phyloP scores from a whole-genome alignment of 805 yeast genomes.

The Millerago galiae region DNA sequence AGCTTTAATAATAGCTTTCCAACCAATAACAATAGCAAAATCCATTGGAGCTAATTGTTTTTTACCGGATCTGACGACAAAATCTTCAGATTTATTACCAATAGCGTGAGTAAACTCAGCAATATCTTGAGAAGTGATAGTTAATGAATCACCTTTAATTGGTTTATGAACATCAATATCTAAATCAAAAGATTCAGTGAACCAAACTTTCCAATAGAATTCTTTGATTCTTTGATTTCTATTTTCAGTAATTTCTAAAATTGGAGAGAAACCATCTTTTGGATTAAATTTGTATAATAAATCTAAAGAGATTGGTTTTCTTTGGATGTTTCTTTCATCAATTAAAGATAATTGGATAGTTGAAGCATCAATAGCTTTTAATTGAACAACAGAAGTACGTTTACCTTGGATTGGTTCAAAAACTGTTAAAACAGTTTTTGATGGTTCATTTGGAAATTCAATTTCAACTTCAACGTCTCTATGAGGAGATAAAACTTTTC shows the following conservation, averaged over 20 bases:
- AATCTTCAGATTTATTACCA: slow-evolving; percentile 95
- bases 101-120: slow-evolving; percentile 94
- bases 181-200: slow-evolving; percentile 54
- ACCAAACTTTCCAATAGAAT: slow-evolving; percentile 98
- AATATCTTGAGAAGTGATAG: slow-evolving; percentile 69
- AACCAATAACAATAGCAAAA: slow-evolving; percentile 95
- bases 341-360: slow-evolving; percentile 67
- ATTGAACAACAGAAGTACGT: slow-evolving; percentile 56
- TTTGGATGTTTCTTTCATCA: slow-evolving; percentile 83
- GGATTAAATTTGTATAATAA: slow-evolving; percentile 77
- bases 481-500: slow-evolving; percentile 73
- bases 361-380: slow-evolving; percentile 43
- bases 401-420: slow-evolving; percentile 71
- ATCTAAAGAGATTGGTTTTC: slow-evolving; percentile 65
- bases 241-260: slow-evolving; percentile 80
- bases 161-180: slow-evolving; percentile 65
- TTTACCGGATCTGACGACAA: slow-evolving; percentile 81
- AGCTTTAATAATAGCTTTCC: slow-evolving; percentile 98
- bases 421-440: slow-evolving; percentile 56
- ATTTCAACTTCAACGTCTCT: slow-evolving; percentile 59
- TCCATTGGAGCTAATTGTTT: slow-evolving; percentile 95
- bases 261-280: slow-evolving; percentile 91
- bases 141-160: slow-evolving; percentile 63
- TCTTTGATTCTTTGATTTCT: slow-evolving; percentile 91
- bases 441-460: slow-evolving; percentile 40